Percentiles rank a stretch among this genome's conserved stretches.
Evolutionary conservation across 306 rosid genomes (phyloP).

Genomic region (Inga leiocalycina): DNA sequence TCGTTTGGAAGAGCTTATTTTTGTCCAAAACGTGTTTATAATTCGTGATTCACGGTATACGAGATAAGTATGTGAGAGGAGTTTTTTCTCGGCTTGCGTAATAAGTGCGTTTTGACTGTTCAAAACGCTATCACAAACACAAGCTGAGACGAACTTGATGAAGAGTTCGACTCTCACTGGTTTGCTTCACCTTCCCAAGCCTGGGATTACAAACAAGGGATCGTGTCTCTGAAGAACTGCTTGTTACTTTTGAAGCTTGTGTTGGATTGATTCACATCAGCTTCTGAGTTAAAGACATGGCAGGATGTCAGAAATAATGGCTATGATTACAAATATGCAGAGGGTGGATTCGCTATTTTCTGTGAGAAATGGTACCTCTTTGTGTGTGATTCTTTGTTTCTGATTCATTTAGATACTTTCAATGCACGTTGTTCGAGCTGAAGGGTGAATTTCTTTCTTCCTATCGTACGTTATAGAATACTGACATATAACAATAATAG

Average conservation of each 20-base stretch:
- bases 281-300: slow-evolving; percentile 9
- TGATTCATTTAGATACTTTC: neutral
- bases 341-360: slow-evolving; percentile 5
- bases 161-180: neutral
- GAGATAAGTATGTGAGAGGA: too few species aligned
- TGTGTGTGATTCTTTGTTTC: neutral
- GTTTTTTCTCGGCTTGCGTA: too few species aligned
- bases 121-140: too few species aligned
- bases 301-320: slow-evolving; percentile 23
- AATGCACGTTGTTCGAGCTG: neutral
- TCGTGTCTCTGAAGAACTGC: slow-evolving; percentile 15
- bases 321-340: neutral
- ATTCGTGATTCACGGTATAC: too few species aligned
- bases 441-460: neutral
- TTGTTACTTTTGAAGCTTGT: slow-evolving; percentile 4
- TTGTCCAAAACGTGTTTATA: too few species aligned
- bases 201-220: neutral
- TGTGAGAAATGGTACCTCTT: neutral
- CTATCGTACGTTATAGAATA: neutral
- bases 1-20: too few species aligned
- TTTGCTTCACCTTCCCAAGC: neutral
- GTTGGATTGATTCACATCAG: slow-evolving; percentile 12
- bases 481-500: neutral
- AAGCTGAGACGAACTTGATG: neutral
- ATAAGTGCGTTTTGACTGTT: too few species aligned